A percentile compares a stretch with the other conserved stretches of the same genome.
phyloP scores from a whole-genome alignment of 2,329 filamentous ascomycete genomes.

The Phialophora verrucosa region DNA sequence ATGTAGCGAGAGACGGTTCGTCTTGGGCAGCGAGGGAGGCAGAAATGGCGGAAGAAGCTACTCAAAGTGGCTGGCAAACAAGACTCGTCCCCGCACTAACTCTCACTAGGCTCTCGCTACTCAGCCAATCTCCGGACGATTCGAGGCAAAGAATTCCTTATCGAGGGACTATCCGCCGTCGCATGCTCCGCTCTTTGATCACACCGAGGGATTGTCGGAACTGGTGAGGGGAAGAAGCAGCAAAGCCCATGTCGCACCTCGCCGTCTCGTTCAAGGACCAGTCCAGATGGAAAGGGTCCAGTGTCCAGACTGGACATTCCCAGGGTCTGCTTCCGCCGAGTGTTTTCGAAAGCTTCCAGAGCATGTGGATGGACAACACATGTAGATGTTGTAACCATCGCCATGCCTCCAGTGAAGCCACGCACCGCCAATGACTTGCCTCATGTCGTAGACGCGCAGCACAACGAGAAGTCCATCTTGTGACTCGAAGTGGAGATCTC shows the following conservation, averaged over 20 bases:
- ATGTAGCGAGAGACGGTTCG: constrained; percentile 15
- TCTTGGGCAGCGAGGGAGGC: neutral
- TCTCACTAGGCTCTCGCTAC: constrained; percentile 11
- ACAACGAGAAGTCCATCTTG: constrained; percentile 7
- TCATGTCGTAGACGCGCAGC: neutral
- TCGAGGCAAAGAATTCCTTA: constrained; percentile 23
- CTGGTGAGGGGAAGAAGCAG: constrained; percentile 2
- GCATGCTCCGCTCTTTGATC: neutral
- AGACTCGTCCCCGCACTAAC: constrained; percentile 24
- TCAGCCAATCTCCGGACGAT: constrained; percentile 21
- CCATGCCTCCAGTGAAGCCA: neutral
- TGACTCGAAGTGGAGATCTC: constrained; percentile 20
- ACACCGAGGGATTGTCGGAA: neutral
- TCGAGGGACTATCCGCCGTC: constrained; percentile 24
- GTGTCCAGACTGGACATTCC: neutral
- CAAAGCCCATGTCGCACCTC: neutral
- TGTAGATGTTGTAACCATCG: neutral
- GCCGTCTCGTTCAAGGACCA: neutral
- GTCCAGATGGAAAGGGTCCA: constrained; percentile 21
- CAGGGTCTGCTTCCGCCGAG: neutral
- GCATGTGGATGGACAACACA: neutral
- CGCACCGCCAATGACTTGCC: neutral
- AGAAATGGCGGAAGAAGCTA: constrained; percentile 2
- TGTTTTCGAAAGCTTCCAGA: neutral
- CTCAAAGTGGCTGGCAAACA: constrained; percentile 2